Evolutionary conservation across 2,329 filamentous ascomycete genomes (phyloP), one percentile per base, ranked within the genome.

Genomic region (Xylaria arbuscula): DNA sequence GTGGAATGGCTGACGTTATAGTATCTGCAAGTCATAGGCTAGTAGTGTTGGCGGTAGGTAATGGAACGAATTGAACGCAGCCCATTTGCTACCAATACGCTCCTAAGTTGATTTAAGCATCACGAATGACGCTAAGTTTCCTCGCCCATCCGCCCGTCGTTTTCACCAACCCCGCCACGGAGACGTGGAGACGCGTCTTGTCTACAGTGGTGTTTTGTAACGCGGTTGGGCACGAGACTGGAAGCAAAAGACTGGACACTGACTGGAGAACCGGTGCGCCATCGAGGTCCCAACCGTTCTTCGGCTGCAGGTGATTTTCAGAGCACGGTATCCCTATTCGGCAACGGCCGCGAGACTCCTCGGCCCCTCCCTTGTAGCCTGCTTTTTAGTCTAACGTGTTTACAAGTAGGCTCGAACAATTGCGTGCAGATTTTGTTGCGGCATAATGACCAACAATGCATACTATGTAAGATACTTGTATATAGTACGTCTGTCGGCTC

Each of bases 191-290:
- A 64, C 32, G 45, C 34, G 50, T 51, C 28, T 48, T 6, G 45
- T 62, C 57, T 57, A 48, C 56, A 63, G 62, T 51, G 62, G 50
- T 42, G 47, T 57, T 66, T 68, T 42, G 55, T 38, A 56, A 32
- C 36, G 9, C 50, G 62, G 68, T 70, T 42, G 68, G 68, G 32
- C 62, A 70, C 68, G 68, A 70, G 62, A 51, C 64, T 42, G 64
- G 45, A 32, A 42, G 38, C 15, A 56, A 32, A 51, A 47, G n/a
- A 47, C 28, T 28, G 28, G 28, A 47, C 8, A 17, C 13, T 8
- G 22, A 17, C 55, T 57, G 38, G 55, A 28, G 36, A 42, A 50
- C 28, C 40, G 34, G 51, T 28, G 57, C 57, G 47, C 34, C 13
- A 47, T 40, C 28, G 45, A n/a, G 32, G 66, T 68, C 65, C 57